Conservation (phyloP, 2,329 filamentous ascomycete species). For the Sclerotinia borealis region DNA sequence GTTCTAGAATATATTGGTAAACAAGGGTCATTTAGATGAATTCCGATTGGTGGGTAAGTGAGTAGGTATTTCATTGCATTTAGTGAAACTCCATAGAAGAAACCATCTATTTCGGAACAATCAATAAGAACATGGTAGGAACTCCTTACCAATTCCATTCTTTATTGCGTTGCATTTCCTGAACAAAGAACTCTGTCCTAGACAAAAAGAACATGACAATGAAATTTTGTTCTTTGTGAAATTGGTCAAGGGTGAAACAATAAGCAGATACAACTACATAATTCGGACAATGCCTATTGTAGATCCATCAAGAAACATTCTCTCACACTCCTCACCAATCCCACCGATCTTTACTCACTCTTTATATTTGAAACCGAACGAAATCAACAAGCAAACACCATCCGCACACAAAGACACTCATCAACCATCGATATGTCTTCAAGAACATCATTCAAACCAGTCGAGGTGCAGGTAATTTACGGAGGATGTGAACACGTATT, state of each 20-base stretch:
- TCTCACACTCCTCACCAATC: background rate
- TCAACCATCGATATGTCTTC: background rate
- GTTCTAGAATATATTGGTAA: background rate
- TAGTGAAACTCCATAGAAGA: no score
- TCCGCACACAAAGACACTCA: background rate
- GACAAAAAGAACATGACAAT: background rate
- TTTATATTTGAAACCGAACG: background rate
- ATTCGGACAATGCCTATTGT: slow-evolving; percentile 2
- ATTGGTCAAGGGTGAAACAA: background rate
- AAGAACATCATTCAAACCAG: background rate
- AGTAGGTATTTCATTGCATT: no score
- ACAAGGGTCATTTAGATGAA: background rate
- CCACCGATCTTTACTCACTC: background rate
- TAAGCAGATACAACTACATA: background rate
- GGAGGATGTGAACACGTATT: background rate
- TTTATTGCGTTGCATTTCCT: background rate
- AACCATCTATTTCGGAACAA: background rate
- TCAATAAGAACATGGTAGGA: accelerated
- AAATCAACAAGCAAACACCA: background rate
- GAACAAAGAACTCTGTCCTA: background rate
- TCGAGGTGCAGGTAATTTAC: background rate
- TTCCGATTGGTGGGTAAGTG: background rate
- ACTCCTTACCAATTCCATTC: background rate
- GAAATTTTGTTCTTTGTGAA: background rate
- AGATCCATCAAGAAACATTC: background rate